Conservation (phyloP, 2,329 filamentous ascomycete genomes). For the Pseudogymnoascus sp. region DNA sequence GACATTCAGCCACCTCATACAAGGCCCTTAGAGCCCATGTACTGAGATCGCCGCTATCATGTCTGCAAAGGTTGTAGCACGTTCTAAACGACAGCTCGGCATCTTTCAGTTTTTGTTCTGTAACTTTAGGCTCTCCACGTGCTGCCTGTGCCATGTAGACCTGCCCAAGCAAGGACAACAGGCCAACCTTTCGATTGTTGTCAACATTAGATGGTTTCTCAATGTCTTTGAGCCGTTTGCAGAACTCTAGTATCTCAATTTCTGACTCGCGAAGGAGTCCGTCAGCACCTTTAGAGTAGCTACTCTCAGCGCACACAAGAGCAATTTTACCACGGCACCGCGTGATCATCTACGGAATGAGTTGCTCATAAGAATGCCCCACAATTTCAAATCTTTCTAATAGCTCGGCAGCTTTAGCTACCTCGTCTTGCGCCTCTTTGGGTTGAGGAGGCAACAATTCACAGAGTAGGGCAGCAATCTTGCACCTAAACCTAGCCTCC, state of each 20-base stretch:
- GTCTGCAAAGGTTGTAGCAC: not conserved
- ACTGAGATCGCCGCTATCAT: not conserved
- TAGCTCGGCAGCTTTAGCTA: not conserved
- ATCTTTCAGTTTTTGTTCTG: not conserved
- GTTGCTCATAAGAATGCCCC: not conserved
- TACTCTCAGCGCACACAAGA: not conserved
- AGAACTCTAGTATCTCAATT: not conserved
- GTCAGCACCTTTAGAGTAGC: not conserved
- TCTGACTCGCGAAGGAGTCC: not conserved
- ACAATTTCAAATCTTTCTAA: not conserved
- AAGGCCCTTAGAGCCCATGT: not conserved
- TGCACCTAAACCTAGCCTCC: not conserved
- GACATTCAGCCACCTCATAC: not conserved
- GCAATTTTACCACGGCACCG: not conserved
- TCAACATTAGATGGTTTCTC: not conserved
- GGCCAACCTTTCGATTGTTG: not conserved
- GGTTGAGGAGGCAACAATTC: not conserved
- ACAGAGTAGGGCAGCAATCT: not conserved
- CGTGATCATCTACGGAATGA: not conserved
- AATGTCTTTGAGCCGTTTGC: not conserved
- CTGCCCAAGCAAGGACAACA: not conserved
- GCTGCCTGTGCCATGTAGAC: not conserved
- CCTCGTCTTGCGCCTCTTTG: not conserved
- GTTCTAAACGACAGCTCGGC: not conserved
- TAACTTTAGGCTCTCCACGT: not conserved